Evolutionary conservation across 306 rosid species (phyloP).

Genomic region (Citrullus amarus): DNA sequence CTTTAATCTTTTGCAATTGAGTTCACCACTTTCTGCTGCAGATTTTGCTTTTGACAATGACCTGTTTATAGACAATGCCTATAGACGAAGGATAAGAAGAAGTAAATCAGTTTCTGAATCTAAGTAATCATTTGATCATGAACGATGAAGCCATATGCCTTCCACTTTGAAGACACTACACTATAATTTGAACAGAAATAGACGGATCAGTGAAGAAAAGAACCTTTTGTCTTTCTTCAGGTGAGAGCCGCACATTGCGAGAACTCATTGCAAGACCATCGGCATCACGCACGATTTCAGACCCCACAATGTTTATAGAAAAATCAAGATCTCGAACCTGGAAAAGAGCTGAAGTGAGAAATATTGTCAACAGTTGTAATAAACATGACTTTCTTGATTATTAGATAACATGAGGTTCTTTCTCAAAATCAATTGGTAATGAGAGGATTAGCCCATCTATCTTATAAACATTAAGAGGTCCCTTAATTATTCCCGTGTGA

Average conservation of each 20-base stretch:
- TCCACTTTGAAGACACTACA: background rate
- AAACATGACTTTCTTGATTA: background rate
- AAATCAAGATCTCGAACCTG: conserved; percentile 96
- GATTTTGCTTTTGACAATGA: conserved; percentile 54
- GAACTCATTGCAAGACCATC: conserved; percentile 97
- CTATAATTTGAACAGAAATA: background rate
- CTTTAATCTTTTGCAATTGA: conserved; percentile 40
- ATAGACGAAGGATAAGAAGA: conserved; percentile 1
- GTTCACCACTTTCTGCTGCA: conserved; percentile 52
- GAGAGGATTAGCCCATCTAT: too few species aligned
- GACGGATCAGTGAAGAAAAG: background rate
- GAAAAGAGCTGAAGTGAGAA: background rate
- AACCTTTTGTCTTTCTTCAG: conserved; percentile 69
- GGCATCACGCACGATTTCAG: conserved; percentile 45
- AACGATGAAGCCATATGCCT: background rate
- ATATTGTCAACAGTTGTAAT: background rate
- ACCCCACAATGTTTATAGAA: conserved; percentile 53
- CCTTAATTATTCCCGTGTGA: too few species aligned
- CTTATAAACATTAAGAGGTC: too few species aligned
- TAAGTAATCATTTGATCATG: background rate
- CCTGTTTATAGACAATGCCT: conserved; percentile 71
- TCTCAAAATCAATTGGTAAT: too few species aligned
- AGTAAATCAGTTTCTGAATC: background rate
- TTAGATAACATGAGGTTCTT: too few species aligned
- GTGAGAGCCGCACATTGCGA: conserved; percentile 73